phyloP scores from a whole-genome alignment of 352 stramenopile genomes.

The Phytopythium ostracodes region DNA sequence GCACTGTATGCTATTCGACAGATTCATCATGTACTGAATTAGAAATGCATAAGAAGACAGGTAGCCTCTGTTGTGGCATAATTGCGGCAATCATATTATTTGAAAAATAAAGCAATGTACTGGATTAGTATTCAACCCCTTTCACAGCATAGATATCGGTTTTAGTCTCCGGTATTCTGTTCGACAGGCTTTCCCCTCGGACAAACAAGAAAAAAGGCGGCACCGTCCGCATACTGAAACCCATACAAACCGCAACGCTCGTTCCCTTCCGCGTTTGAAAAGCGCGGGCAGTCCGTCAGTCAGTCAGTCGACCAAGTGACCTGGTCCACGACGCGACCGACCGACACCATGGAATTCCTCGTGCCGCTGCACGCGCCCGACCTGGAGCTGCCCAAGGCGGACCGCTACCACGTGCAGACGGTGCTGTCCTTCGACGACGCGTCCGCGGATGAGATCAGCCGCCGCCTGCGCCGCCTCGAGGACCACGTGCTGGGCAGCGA shows the following conservation, averaged over 20 bases:
- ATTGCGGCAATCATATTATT: too few species aligned
- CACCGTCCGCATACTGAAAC: not conserved
- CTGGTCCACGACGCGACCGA: too few species aligned
- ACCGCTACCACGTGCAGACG: conserved; percentile 61
- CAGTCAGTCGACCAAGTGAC: too few species aligned
- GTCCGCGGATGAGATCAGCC: conserved; percentile 36
- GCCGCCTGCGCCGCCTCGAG: conserved; percentile 44
- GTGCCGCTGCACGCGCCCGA: conserved; percentile 74
- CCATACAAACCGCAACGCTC: not conserved
- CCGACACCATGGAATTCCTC: conserved; percentile 59
- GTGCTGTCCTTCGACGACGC: conserved; percentile 56
- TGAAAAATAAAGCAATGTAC: too few species aligned
- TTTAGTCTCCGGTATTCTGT: not conserved
- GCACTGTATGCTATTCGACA: not conserved
- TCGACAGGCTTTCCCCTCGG: not conserved
- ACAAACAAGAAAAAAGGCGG: not conserved
- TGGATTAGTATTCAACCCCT: too few species aligned
- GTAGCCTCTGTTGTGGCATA: too few species aligned
- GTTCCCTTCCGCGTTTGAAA: not conserved
- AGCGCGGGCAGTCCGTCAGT: not conserved
- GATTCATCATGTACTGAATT: not conserved
- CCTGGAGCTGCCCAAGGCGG: conserved; percentile 65
- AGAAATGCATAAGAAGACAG: too few species aligned
- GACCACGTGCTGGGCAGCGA: conserved; percentile 53
- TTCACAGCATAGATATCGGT: too few species aligned